Conservation (phyloP, 2,329 filamentous ascomycete genomes). For the Juglanconis juglandina region DNA sequence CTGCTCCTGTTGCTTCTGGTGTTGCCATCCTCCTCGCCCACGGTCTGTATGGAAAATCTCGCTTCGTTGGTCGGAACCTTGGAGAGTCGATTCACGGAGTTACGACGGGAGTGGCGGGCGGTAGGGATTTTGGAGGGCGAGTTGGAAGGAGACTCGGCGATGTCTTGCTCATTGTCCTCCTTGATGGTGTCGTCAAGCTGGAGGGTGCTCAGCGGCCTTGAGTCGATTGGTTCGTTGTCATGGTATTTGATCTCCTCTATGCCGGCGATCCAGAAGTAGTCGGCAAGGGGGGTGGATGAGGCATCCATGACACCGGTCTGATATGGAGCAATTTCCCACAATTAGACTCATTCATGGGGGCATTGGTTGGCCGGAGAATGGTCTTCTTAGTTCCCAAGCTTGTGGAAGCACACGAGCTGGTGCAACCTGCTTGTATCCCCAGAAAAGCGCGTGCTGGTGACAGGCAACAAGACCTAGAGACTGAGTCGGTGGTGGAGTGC, state of each 20-base stretch:
- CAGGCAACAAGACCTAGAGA: background rate
- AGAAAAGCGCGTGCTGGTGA: background rate
- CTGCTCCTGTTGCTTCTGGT: constrained; percentile 64
- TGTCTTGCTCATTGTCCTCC: constrained; percentile 58
- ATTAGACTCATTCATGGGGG: constrained; percentile 15
- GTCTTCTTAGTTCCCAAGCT: constrained; percentile 5
- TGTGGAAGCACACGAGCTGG: constrained; percentile 9
- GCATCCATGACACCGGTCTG: constrained; percentile 49
- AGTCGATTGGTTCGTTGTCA: constrained; percentile 36
- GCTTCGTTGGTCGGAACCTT: constrained; percentile 46
- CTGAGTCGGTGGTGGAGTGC: background rate
- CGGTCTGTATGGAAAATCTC: constrained; percentile 50
- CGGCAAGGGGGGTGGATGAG: constrained; percentile 63
- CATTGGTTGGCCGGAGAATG: constrained; percentile 11
- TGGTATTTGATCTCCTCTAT: constrained; percentile 66
- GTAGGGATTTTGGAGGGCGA: constrained; percentile 29
- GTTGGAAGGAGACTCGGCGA: constrained; percentile 31
- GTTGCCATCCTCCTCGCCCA: constrained; percentile 54
- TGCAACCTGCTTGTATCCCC: constrained; percentile 1
- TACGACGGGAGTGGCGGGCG: constrained; percentile 59
- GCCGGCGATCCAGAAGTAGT: constrained; percentile 75
- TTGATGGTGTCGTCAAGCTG: constrained; percentile 57
- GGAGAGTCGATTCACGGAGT: constrained; percentile 56
- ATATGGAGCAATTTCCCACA: constrained; percentile 9
- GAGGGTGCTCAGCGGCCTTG: constrained; percentile 33